Conservation (phyloP, 345 rosid species). For the Citrus hindsii region DNA sequence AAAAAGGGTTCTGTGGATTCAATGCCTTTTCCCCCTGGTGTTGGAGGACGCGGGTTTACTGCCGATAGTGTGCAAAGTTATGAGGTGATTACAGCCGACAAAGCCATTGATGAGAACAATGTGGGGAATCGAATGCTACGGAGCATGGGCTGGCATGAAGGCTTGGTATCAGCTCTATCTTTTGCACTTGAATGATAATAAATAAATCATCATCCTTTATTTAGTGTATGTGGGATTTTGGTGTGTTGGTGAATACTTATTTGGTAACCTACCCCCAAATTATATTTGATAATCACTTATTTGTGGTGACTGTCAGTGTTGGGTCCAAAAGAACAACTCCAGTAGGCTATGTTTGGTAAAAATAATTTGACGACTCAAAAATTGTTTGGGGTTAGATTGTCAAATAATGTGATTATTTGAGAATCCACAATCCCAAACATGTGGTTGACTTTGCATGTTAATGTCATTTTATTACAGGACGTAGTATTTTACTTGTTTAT, state of each 20-base stretch:
- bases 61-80: slow-evolving; percentile 46
- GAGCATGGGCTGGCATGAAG: slow-evolving; percentile 99
- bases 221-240: background rate
- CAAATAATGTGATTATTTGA: background rate
- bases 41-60: slow-evolving; percentile 69
- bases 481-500: background rate
- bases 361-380: too few relatives aligned
- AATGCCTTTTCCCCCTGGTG: slow-evolving; percentile 98
- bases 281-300: background rate
- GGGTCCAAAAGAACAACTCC: background rate
- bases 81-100: slow-evolving; percentile 91
- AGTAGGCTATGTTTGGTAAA: background rate
- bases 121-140: slow-evolving; percentile 98
- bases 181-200: slow-evolving; percentile 1
- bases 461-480: background rate
- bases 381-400: too few relatives aligned
- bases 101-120: slow-evolving; percentile 89
- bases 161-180: slow-evolving; percentile 64
- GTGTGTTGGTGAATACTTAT: background rate
- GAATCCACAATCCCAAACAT: background rate
- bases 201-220: background rate
- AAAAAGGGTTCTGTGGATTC: slow-evolving; percentile 69
- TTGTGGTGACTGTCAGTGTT: background rate
- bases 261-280: background rate
- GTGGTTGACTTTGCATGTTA: background rate